Percentiles rank a stretch among this genome's conserved stretches.
These are phyloP conservation scores for Pleodorina starrii DNA, from an alignment of 139 green algal species.

Conservation along the genomic window DNA sequence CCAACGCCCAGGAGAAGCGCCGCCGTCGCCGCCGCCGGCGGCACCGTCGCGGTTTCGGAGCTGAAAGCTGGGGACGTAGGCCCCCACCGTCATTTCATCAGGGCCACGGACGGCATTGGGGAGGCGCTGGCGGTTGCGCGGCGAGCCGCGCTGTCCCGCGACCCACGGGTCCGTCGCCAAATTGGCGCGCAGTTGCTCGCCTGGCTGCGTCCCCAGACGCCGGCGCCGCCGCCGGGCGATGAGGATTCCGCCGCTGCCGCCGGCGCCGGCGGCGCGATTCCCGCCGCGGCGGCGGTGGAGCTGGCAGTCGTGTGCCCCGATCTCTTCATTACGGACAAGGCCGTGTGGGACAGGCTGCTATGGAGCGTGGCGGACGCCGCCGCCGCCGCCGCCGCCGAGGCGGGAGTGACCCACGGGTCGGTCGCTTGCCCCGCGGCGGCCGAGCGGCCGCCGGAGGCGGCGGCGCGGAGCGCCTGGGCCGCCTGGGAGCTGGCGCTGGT, in stretches of 20 bases:
- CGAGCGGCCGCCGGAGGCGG: neutral
- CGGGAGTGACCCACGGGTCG: too few relatives aligned
- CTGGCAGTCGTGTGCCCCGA: slow-evolving; percentile 15
- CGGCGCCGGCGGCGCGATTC: neutral
- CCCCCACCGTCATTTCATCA: too few relatives aligned
- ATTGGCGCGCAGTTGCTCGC: neutral
- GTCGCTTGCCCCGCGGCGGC: too few relatives aligned
- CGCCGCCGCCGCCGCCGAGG: neutral
- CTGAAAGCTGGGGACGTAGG: too few relatives aligned
- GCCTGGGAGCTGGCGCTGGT: neutral
- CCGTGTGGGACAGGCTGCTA: slow-evolving; percentile 20
- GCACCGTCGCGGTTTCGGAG: too few relatives aligned
- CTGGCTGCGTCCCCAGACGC: neutral
- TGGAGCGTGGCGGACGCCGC: neutral
- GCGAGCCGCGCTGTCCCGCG: neutral
- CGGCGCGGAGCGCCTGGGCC: neutral
- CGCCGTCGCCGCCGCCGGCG: too few relatives aligned
- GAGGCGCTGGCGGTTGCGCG: too few relatives aligned
- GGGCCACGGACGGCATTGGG: too few relatives aligned
- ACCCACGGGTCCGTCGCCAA: neutral
- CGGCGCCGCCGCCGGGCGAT: neutral
- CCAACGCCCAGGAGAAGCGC: too few relatives aligned
- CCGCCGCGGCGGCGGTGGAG: neutral
- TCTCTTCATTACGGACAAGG: neutral
- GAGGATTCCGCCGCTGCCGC: neutral